Evolutionary conservation across 225 moss, liverwort and hornwort species (phyloP).

Genomic region (Neckera pumila): DNA sequence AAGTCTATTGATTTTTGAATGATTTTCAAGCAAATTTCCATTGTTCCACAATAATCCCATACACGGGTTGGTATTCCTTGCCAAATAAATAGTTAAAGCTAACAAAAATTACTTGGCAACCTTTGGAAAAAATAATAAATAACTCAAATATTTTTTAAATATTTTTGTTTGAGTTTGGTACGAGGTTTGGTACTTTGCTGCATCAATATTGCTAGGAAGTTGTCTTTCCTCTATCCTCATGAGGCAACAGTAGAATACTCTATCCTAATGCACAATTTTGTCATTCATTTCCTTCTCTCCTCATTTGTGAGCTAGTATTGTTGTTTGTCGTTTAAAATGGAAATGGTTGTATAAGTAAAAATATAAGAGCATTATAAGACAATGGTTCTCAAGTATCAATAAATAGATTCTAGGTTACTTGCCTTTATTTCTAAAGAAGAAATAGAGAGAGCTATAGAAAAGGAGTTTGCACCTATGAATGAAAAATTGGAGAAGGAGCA

Average conservation of each 20-base stretch:
- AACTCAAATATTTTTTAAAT: background rate
- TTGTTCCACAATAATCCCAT: accelerated
- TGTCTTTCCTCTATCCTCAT: background rate
- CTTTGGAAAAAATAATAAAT: background rate
- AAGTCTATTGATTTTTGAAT: background rate
- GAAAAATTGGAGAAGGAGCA: too few species aligned
- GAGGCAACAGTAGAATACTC: background rate
- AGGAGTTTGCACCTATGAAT: background rate
- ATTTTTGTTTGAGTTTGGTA: background rate
- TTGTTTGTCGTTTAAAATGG: background rate
- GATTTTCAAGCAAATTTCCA: background rate
- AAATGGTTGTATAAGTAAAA: background rate
- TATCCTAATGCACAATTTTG: background rate
- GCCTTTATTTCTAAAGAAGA: background rate
- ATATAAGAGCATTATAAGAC: too few species aligned
- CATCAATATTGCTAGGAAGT: background rate
- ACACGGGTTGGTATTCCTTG: accelerated
- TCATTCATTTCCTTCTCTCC: accelerated
- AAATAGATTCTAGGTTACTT: background rate
- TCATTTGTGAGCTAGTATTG: background rate
- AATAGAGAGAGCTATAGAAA: background rate
- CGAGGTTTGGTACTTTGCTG: background rate
- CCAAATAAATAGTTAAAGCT: background rate
- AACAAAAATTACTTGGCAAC: background rate
- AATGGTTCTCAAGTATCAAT: background rate